phyloP scores from a whole-genome alignment of 2,329 filamentous ascomycete genomes.

The Fusarium bulbicola region DNA sequence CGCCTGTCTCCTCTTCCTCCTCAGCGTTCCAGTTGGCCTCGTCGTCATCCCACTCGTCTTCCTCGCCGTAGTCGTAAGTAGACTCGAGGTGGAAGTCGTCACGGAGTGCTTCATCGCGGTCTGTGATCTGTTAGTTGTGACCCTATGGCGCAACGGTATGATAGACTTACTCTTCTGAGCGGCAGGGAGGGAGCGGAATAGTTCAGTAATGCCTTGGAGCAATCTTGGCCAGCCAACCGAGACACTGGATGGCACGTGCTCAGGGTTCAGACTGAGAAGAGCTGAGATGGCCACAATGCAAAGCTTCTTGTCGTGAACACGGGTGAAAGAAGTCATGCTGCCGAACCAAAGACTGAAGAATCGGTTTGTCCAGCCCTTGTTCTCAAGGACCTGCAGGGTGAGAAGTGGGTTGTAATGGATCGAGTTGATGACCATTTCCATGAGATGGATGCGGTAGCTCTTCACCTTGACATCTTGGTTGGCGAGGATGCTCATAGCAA shows the following conservation, averaged over 20 bases:
- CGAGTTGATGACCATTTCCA: conserved; percentile 99
- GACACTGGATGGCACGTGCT: conserved; percentile 89
- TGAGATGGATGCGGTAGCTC: conserved; percentile 92
- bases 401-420: conserved; percentile 96
- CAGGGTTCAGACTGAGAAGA: conserved; percentile 79
- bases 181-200: conserved; percentile 90
- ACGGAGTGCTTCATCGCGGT: conserved; percentile 90
- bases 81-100: conserved; percentile 83
- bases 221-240: conserved; percentile 95
- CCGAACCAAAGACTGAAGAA: conserved; percentile 99
- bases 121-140: conserved; percentile 54
- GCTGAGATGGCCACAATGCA: conserved; percentile 93
- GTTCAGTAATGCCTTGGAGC: conserved; percentile 83
- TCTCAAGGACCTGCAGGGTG: conserved; percentile 86
- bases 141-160: too few species aligned
- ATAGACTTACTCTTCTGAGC: conserved; percentile 79
- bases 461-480: conserved; percentile 85
- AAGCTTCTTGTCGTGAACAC: conserved; percentile 98
- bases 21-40: conserved; percentile 84
- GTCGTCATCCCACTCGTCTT: conserved; percentile 85
- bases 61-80: conserved; percentile 71
- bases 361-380: conserved; percentile 94
- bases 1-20: conserved; percentile 74
- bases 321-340: conserved; percentile 90
- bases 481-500: conserved; percentile 85